These are phyloP conservation scores for Wickerhamiella pararugosa DNA, from an alignment of 1,139 yeast genomes.

Conservation along the genomic window DNA sequence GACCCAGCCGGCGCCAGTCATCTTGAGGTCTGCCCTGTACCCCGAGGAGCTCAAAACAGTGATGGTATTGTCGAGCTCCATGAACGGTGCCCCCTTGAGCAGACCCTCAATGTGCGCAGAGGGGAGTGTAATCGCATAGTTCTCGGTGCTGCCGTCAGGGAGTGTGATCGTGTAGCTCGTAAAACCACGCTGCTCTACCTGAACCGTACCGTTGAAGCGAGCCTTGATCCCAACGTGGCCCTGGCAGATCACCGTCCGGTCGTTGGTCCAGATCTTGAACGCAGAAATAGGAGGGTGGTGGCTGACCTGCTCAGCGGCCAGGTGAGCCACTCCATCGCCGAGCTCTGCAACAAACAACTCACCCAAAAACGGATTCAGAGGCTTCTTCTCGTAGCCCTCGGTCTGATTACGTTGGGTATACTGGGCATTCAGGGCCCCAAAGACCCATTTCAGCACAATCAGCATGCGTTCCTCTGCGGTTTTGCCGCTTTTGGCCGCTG, in stretches of 20 bases:
- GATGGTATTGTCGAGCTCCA: conserved; percentile 65
- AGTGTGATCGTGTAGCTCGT: conserved; percentile 48
- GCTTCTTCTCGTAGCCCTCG: conserved; percentile 89
- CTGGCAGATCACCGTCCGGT: conserved; percentile 38
- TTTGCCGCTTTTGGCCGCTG: conserved; percentile 44
- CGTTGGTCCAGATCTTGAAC: conserved; percentile 56
- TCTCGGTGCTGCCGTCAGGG: conserved; percentile 38
- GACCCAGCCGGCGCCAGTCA: conserved; percentile 85
- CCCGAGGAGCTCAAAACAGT: conserved; percentile 74
- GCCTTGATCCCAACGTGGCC: conserved; percentile 89
- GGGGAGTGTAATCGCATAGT: conserved; percentile 74
- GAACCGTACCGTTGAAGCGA: conserved; percentile 60
- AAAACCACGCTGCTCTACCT: conserved; percentile 86
- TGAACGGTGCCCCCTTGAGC: conserved; percentile 77
- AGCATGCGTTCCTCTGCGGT: conserved; percentile 46
- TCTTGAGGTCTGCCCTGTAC: conserved; percentile 57
- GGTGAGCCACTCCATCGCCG: conserved; percentile 37
- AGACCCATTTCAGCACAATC: conserved; percentile 80
- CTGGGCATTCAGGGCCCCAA: conserved; percentile 81
- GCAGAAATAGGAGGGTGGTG: conserved; percentile 97
- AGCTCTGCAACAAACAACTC: conserved; percentile 85
- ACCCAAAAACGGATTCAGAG: conserved; percentile 86
- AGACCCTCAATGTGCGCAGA: conserved; percentile 94
- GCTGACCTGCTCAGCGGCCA: conserved; percentile 80
- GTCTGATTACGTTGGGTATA: conserved; percentile 85